Percentiles rank a stretch among this genome's conserved stretches.
Conservation (phyloP, 1,284 basidiomycete genomes). For the Singerocomus rubriflavus region DNA sequence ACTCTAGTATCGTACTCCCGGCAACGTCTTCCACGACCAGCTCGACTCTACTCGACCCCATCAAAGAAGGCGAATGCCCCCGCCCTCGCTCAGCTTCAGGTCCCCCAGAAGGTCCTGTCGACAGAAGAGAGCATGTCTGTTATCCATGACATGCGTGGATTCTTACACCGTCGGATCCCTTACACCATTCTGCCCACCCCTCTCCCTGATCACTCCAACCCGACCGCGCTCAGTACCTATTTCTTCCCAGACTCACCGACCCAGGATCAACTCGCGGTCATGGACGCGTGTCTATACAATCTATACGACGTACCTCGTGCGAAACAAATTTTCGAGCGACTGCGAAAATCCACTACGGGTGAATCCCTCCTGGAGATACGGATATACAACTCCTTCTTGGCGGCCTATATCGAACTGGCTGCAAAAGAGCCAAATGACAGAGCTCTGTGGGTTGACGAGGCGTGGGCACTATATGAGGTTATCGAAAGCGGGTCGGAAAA, state of each 20-base stretch:
- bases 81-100: conserved; percentile 40
- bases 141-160: conserved; percentile 40
- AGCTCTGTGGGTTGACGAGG: conserved; percentile 54
- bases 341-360: conserved; percentile 38
- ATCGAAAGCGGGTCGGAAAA: conserved; percentile 53
- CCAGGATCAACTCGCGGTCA: conserved; percentile 68
- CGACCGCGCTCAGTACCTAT: conserved; percentile 42
- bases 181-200: conserved; percentile 66
- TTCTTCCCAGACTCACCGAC: conserved; percentile 65
- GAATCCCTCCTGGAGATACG: conserved; percentile 39
- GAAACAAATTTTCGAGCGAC: conserved; percentile 58
- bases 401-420: conserved; percentile 61
- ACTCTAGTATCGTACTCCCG: conserved; percentile 62
- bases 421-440: conserved; percentile 41
- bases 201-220: conserved; percentile 44
- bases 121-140: conserved; percentile 23
- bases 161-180: conserved; percentile 45
- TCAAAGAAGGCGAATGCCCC: conserved; percentile 52
- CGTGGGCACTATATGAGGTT: conserved; percentile 54
- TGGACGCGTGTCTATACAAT: conserved; percentile 76
- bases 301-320: conserved; percentile 71
- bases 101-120: conserved; percentile 26
- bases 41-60: conserved; percentile 62
- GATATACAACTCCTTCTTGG: conserved; percentile 55
- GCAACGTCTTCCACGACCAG: conserved; percentile 62